These are phyloP conservation scores for Dinochytrium kinnereticum DNA, from an alignment of 371 early-diverging fungal species.

Conservation along the genomic window DNA sequence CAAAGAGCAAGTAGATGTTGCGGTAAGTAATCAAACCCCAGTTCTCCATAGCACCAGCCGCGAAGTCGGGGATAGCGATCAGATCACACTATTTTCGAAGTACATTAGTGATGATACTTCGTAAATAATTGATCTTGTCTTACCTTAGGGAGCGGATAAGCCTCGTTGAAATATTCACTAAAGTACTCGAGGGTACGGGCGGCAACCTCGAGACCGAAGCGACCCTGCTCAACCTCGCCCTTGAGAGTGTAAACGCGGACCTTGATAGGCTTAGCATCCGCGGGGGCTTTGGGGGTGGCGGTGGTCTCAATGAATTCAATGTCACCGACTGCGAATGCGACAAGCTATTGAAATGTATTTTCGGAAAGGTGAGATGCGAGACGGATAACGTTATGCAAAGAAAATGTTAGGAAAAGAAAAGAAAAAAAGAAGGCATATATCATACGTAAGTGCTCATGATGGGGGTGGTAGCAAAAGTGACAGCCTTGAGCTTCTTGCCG, in stretches of 20 bases:
- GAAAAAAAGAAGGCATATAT: not conserved
- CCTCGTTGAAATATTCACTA: constrained; percentile 79
- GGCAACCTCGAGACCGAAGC: constrained; percentile 80
- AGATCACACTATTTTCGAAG: constrained; percentile 75
- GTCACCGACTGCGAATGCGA: constrained; percentile 91
- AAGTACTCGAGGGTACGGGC: constrained; percentile 76
- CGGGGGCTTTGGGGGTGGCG: constrained; percentile 66
- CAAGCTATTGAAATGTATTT: constrained; percentile 59
- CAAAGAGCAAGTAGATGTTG: constrained; percentile 72
- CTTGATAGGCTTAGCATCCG: constrained; percentile 67
- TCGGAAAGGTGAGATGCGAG: not conserved
- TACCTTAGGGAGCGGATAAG: constrained; percentile 86
- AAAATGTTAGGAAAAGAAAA: not conserved
- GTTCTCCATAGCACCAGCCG: constrained; percentile 87
- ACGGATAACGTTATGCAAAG: not conserved
- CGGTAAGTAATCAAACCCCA: constrained; percentile 95
- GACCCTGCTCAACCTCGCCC: constrained; percentile 72
- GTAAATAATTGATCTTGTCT: not conserved
- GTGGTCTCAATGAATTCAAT: constrained; percentile 84
- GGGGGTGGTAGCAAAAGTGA: constrained; percentile 80
- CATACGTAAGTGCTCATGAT: constrained; percentile 88
- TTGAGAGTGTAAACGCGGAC: constrained; percentile 80
- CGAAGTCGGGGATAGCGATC: constrained; percentile 90
- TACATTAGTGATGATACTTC: not conserved
- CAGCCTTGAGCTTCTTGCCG: constrained; percentile 62